Evolutionary conservation across 2,329 filamentous ascomycete genomes (phyloP), one percentile per base, ranked within the genome.

Genomic region (Colletotrichum sp.): DNA sequence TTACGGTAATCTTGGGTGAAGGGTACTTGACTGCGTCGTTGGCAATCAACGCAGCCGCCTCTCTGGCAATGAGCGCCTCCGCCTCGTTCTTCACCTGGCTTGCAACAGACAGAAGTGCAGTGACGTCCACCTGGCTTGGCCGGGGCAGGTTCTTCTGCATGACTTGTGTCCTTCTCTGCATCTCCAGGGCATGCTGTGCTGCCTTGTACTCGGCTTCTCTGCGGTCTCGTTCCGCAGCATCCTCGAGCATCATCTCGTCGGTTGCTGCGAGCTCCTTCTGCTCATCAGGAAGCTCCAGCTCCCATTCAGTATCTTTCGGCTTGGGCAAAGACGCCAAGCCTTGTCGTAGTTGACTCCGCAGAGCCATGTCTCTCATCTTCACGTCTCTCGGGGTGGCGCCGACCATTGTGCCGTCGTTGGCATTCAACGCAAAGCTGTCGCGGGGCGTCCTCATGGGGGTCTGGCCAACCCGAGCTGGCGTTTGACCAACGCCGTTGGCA

Each of bases 301-400:
- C 97, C 94, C 95, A 98, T 78, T 98, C 96, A 0, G 92, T 94
- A 81, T 98, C 95, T 81, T 98, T 98, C 1, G 97, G 97, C 81
- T 95, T 97, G 1, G 97, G 97, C 18, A 99, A 89, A 26, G 95
- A 92, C 6, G 95, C 91, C n/a, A 99, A 90, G 56, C 94, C 91
- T 66, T 91, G 89, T 75, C 92, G 92, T 8, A 99, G 87, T 77
- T 93, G 91, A 75, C 91, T 90, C 58, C 93, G 93, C 78, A 93
- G 84, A 7, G 93, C 92, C 74, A 93, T 87, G 76, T 98, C 93
- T 26, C 92, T 91, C 79, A 94, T 85, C 79, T 91, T 94, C 32
- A 96, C 86, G 74, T 98, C 96, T 58, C 91, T 90, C 5, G 95
- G 94, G 4, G 96, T 98, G 68, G 93, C 93, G 9, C 91, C 92